Conservation (phyloP, 1,284 basidiomycete genomes). For the Fomes fomentarius region DNA sequence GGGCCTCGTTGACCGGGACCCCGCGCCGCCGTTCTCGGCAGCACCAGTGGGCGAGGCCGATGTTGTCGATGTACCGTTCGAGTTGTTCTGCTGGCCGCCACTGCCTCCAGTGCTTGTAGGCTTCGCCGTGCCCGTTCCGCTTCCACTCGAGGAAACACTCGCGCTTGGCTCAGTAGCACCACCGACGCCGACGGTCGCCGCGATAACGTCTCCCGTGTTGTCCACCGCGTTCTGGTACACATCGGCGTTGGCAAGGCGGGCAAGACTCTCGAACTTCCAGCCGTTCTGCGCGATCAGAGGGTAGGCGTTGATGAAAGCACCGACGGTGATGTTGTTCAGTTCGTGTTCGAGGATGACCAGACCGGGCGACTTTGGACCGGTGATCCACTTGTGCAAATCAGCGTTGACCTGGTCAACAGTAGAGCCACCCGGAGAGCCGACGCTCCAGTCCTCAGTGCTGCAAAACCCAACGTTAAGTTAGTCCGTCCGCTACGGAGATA, state of each 20-base stretch:
- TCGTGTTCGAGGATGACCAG: constrained; percentile 88
- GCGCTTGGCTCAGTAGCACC: not conserved
- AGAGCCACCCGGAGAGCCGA: constrained; percentile 45
- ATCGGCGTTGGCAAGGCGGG: constrained; percentile 47
- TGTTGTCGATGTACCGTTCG: constrained; percentile 1
- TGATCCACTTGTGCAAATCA: constrained; percentile 58
- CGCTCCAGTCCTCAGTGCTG: constrained; percentile 72
- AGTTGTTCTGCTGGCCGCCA: not conserved
- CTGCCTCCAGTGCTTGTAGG: too few relatives aligned
- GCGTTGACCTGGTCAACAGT: constrained; percentile 46
- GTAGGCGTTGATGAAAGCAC: constrained; percentile 72
- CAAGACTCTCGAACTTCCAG: constrained; percentile 68
- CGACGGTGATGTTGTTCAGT: constrained; percentile 61
- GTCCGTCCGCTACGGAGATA: not conserved
- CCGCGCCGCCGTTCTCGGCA: constrained; percentile 17
- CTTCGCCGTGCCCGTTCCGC: not conserved
- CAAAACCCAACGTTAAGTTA: not conserved
- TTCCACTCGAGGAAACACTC: not conserved
- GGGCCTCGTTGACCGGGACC: constrained; percentile 9
- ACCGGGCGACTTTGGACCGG: constrained; percentile 70
- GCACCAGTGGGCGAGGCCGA: not conserved
- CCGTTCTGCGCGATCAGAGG: constrained; percentile 64
- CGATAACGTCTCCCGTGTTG: constrained; percentile 21
- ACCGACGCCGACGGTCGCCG: constrained; percentile 18
- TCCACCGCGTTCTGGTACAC: constrained; percentile 54